Evolutionary conservation across 768 basidiomycete species (phyloP).

Genomic region (Galerina sulciceps): DNA sequence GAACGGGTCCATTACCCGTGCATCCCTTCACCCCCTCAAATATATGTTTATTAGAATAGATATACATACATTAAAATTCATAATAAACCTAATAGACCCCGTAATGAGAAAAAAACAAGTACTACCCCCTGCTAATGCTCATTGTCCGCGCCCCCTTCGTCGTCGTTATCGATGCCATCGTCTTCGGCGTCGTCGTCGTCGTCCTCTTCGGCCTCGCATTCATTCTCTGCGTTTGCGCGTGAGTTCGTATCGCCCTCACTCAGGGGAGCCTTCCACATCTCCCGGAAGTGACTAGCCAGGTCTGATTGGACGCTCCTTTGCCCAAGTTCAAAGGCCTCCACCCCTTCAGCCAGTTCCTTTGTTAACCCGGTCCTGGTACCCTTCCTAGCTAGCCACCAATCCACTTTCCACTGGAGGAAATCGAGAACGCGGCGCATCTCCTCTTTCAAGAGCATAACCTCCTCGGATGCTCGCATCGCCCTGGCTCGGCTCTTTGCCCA

Average conservation of each 20-base stretch:
- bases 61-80: no score
- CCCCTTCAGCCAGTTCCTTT: neutral
- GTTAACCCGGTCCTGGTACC: neutral
- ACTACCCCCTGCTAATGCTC: neutral
- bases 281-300: neutral
- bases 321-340: neutral
- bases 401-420: neutral
- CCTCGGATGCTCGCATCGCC: neutral
- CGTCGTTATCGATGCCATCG: neutral
- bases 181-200: no score
- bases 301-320: neutral
- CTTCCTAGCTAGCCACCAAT: neutral
- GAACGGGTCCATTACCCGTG: no score
- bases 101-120: no score
- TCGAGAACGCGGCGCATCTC: slow-evolving; percentile 1
- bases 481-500: slow-evolving; percentile 11
- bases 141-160: neutral
- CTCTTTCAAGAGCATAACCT: slow-evolving; percentile 7
- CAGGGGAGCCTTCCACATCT: neutral
- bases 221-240: neutral
- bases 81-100: no score
- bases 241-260: no score
- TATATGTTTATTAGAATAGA: no score
- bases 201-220: no score
- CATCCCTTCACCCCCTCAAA: no score